Percentiles rank a stretch among this genome's conserved stretches.
phyloP scores from a whole-genome alignment of 768 basidiomycete genomes.

The Chalciporus piperatus region DNA sequence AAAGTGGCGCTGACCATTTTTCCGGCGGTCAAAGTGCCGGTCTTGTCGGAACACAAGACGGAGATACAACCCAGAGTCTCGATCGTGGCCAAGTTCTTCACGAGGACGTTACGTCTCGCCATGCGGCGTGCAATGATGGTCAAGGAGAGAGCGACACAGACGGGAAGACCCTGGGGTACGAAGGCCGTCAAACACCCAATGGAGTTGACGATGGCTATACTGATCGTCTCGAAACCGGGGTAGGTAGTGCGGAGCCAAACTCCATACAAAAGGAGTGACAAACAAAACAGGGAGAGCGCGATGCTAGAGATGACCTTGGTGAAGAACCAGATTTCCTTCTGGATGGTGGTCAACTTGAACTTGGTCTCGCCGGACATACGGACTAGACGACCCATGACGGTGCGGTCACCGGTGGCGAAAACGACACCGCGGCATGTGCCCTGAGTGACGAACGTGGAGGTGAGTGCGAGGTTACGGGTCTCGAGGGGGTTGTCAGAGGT shows the following conservation, averaged over 20 bases:
- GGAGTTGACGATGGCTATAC: slow-evolving; percentile 36
- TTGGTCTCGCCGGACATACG: slow-evolving; percentile 48
- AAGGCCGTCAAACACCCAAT: slow-evolving; percentile 40
- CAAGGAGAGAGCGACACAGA: slow-evolving; percentile 49
- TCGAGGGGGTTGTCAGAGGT: slow-evolving; percentile 50
- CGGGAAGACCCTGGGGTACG: slow-evolving; percentile 43
- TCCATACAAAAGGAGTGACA: slow-evolving; percentile 40
- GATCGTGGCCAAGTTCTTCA: slow-evolving; percentile 52
- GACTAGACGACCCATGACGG: slow-evolving; percentile 53
- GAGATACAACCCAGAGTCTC: slow-evolving; percentile 53
- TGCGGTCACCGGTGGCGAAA: slow-evolving; percentile 43
- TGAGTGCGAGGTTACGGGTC: slow-evolving; percentile 48
- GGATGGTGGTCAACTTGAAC: slow-evolving; percentile 46
- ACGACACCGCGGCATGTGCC: slow-evolving; percentile 41
- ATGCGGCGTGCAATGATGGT: slow-evolving; percentile 49
- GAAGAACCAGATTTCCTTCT: slow-evolving; percentile 49
- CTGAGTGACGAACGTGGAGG: slow-evolving; percentile 41
- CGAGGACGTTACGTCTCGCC: slow-evolving; percentile 44
- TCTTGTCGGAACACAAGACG: slow-evolving; percentile 55
- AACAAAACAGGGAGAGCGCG: slow-evolving; percentile 39
- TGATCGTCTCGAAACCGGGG: slow-evolving; percentile 35
- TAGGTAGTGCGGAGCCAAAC: slow-evolving; percentile 40
- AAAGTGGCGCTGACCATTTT: slow-evolving; percentile 37
- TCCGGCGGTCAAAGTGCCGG: slow-evolving; percentile 49
- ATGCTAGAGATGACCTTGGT: slow-evolving; percentile 47